Base-by-base conservation (phyloP, 345 rosid genomes). In the Moringa oleifera region DNA sequence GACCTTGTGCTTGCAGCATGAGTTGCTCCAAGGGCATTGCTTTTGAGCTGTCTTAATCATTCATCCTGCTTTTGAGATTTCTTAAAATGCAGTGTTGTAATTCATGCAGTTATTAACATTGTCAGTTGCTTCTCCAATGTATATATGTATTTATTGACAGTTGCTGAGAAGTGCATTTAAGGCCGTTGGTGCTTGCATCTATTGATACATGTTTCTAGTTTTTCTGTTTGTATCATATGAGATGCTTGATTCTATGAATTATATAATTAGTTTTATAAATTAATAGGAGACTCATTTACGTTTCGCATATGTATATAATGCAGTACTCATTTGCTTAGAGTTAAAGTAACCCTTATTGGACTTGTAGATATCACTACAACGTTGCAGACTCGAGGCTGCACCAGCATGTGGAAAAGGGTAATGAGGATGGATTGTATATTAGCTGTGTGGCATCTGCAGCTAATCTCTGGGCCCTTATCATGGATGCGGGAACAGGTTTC, bases 401-500 rank as follows among this genome's bases (percentile, higher is more conserved):
- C 51, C 94, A 88, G 66, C 99, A 88, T 69, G 85, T 90, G 25
- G 95, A 90, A 58, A 93, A 90, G 78, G 98, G 98, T 51, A 91
- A 83, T 51, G 97, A 88, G 76, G 98, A 93, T 68, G 97, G 96
- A 25, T 73, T 93, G 65, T 88, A 46, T 68, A 86, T 90, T 47
- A 93, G 97, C 76, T 86, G 94, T 73, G 89, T 90, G 68, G 96
- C 97, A 56, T 90, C 98, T 62, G 72, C 96, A 46, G 50, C 85
- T 64, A 90, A 88, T 84, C 86, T 93, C 50, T 93, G 98, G 98
- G 98, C 98, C 46, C 56, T 93, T 47, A 88, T 93, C 71, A 93
- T 93, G 98, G 97, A 93, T 77, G 98, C 97, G 17, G 97, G 98
- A 70, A 93, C 98, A 1, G 96, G 96, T 52, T 93, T 87, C 83